Evolutionary conservation across 2,329 filamentous ascomycete species (phyloP), one percentile per base, ranked within the genome.

Genomic region (Fusarium annulatum): DNA sequence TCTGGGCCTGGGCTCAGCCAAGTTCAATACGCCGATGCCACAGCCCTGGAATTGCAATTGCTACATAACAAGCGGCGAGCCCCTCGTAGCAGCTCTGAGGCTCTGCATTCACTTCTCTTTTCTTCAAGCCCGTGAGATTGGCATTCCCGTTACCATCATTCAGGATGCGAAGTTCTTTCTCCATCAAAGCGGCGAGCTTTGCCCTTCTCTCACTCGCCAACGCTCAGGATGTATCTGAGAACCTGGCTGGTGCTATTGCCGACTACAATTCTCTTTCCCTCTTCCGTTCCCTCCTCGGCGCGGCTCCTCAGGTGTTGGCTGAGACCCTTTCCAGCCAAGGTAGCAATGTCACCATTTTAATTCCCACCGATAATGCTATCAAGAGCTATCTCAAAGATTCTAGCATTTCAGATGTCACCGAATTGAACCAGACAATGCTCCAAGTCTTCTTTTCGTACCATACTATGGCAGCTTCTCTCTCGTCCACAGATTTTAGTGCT

Each of bases 381-480:
- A 41, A 70, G 7, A 58, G 56, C 1, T 77, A 76, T 7, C 56
- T 77, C 4, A 55, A 52, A 8, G 19, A 28, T 4, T 67, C 75
- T 3, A 49, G 56, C 1, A 41, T 73, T 0, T 48, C 53, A 3
- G 61, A 69, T 2, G 30, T 76, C 0, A 67, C 66, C 1, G 64
- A 69, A 3, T 65, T 77, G 12, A 48, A 51, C 3, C 33, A 56
- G 1, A 51, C 56, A 3, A 63, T 64, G 6, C 3, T 77, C 1
- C 33, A 73, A 12, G 52, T 57, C 1, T 77, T 77, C 39, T 76
- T 77, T 43, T 67, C 69, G 1, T 77, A 77, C 19, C 75, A 77
- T 18, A 45, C 67, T 0, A 30, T 77, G 49, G 57, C 45, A 0
- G 71, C 67, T 1, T 71, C 73, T 0, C 46, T 77, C 0, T 59